phyloP scores from a whole-genome alignment of 2,329 filamentous ascomycete species.

The Ophiocordyceps camponoti-leonardi region DNA sequence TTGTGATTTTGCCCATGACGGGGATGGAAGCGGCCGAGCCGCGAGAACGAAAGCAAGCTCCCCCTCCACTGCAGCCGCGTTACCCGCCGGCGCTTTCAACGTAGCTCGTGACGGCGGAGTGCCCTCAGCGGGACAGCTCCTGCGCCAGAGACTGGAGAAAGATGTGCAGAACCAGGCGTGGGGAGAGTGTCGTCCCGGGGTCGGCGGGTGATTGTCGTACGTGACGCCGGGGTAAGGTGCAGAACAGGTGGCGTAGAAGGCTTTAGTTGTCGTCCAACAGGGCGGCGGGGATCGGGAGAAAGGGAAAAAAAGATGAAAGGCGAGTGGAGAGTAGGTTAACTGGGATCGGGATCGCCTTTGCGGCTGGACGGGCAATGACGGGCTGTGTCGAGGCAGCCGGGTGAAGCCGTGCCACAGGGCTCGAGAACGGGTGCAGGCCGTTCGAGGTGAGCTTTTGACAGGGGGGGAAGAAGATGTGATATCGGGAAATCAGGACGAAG shows the following conservation, averaged over 20 bases:
- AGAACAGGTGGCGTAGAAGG: not conserved
- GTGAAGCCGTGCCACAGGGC: constrained; percentile 7
- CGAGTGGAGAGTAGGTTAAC: not conserved
- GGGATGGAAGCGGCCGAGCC: constrained; percentile 39
- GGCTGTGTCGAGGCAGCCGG: not conserved
- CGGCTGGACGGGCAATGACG: not conserved
- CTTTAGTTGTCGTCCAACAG: not conserved
- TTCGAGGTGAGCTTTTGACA: constrained; percentile 15
- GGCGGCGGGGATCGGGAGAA: not conserved
- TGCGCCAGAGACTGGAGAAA: not conserved
- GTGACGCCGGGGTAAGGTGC: not conserved
- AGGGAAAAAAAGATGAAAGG: not conserved
- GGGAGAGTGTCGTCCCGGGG: not conserved
- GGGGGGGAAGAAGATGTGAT: constrained; percentile 2
- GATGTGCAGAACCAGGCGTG: not conserved
- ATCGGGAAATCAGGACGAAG: not conserved
- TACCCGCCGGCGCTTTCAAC: constrained; percentile 23
- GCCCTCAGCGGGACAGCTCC: constrained; percentile 16
- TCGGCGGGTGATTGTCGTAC: not conserved
- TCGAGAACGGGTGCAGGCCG: constrained; percentile 24
- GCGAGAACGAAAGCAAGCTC: constrained; percentile 28
- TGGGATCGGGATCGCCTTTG: not conserved
- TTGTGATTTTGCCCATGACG: constrained; percentile 53
- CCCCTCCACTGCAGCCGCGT: constrained; percentile 38
- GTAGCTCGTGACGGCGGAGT: constrained; percentile 15